Evolutionary conservation across 2,329 filamentous ascomycete species (phyloP), one percentile per base, ranked within the genome.

Genomic region (Claviceps citrina): DNA sequence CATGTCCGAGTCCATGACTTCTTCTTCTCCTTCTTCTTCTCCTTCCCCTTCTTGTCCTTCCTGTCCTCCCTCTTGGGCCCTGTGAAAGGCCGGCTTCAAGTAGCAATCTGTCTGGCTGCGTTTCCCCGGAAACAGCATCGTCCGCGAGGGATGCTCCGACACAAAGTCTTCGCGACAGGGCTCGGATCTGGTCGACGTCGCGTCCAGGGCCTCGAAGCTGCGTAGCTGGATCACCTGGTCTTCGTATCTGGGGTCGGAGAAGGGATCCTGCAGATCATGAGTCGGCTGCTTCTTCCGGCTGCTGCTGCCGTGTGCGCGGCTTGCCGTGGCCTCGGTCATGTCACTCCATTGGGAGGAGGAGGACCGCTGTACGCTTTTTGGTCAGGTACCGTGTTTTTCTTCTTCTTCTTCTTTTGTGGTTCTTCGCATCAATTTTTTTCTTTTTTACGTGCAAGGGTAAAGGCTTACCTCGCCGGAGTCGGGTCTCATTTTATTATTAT

Each of bases 1-100:
- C 54, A 54, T 57, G 18, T 56, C 53, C 2, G 55, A 57, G 36
- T 38, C 38, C 4, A 45, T 20, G 16, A 43, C 46, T 16, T 49
- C 40, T 18, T 46, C 46, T 15, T 54, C 51, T 13, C 48, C 46
- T n/a, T 49, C 40, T n/a, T 46, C 46, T n/a, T 54, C 51, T 10
- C 47, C 46, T 15, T 49, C 42, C 10, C 45, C 46, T 16, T 54
- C 50, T 30, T 30, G 13, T 2, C n/a, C 12, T 7, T 49, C 47
- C 15, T 49, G n/a, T n/a, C n/a, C n/a, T n/a, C n/a, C 41, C n/a
- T 46, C 46, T 19, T 52, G 50, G 12, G 46, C 43, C 16, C 44
- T 44, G 2, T 38, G 39, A 1, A 41, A 26, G 22, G 38, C 28
- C 15, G 41, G 15, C 24, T 26, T 26, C 5, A 31, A 20, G 9